phyloP scores from a whole-genome alignment of 495 filamentous ascomycete genomes.

The Talaromyces nanjingensis region DNA sequence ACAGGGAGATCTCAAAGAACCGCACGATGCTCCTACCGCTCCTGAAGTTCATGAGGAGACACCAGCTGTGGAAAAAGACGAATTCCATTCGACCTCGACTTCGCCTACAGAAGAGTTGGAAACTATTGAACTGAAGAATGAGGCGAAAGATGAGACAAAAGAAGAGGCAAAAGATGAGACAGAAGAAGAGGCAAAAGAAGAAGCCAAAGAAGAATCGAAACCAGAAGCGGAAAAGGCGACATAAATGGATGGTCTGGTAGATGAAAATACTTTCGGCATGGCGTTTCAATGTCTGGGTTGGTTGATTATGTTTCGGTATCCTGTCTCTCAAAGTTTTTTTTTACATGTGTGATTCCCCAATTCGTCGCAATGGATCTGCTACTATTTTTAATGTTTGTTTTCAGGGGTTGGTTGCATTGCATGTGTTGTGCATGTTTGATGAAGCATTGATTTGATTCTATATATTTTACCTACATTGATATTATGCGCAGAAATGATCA shows the following conservation, averaged over 20 bases:
- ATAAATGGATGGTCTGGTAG: neutral
- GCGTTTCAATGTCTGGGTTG: neutral
- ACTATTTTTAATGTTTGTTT: neutral
- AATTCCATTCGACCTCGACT: constrained; percentile 9
- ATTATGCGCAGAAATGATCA: neutral
- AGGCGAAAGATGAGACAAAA: neutral
- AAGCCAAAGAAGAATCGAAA: neutral
- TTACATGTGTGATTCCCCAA: neutral
- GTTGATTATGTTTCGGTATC: neutral
- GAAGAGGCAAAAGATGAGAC: neutral
- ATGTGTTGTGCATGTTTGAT: neutral
- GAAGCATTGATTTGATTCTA: neutral
- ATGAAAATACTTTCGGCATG: neutral
- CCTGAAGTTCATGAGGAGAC: neutral
- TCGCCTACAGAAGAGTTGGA: constrained; percentile 3
- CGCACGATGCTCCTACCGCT: neutral
- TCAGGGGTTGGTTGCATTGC: neutral
- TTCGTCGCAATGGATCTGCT: neutral
- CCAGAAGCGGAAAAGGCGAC: neutral
- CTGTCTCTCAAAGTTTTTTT: neutral
- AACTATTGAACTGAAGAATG: neutral
- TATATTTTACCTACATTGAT: neutral
- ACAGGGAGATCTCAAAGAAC: neutral
- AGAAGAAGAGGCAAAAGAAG: neutral
- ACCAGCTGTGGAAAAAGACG: constrained; percentile 8